These are phyloP conservation scores for Tricholomella constricta DNA, from an alignment of 768 basidiomycete species.

Conservation along the genomic window DNA sequence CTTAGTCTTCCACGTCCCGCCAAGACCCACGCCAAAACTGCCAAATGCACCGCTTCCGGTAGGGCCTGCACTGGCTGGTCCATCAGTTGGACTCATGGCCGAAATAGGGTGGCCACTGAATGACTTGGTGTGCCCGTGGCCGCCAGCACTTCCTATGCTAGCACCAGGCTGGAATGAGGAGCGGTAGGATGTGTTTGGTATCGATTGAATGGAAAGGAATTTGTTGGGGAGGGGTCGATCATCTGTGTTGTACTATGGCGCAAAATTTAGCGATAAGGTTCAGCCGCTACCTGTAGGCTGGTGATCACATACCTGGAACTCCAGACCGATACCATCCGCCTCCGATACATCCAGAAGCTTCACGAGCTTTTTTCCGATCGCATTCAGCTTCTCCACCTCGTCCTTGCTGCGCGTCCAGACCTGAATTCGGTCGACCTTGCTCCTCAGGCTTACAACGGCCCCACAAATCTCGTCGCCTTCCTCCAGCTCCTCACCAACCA, in stretches of 20 bases:
- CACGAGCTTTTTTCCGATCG: slow-evolving; percentile 80
- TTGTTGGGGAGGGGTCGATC: slow-evolving; percentile 81
- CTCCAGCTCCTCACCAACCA: slow-evolving; percentile 83
- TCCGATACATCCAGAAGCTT: slow-evolving; percentile 85
- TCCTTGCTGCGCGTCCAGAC: slow-evolving; percentile 88
- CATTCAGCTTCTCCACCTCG: slow-evolving; percentile 82
- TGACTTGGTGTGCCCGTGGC: slow-evolving; percentile 20
- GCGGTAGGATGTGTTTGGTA: slow-evolving; percentile 68
- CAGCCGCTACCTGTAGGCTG: too few relatives aligned
- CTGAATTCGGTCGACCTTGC: slow-evolving; percentile 89
- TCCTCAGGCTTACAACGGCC: slow-evolving; percentile 83
- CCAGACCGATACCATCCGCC: slow-evolving; percentile 80
- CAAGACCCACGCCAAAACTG: slow-evolving; percentile 31
- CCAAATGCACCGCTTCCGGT: slow-evolving; percentile 30
- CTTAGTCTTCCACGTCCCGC: slow-evolving; percentile 28
- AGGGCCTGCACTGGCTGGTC: slow-evolving; percentile 14
- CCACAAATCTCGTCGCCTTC: slow-evolving; percentile 78
- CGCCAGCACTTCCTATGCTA: slow-evolving; percentile 8
- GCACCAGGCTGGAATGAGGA: slow-evolving; percentile 55
- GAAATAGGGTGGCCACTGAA: background rate
- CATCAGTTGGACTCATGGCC: slow-evolving; percentile 5
- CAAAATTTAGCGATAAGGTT: too few relatives aligned
- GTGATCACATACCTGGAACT: slow-evolving; percentile 73
- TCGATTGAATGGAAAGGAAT: slow-evolving; percentile 76
- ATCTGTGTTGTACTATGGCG: slow-evolving; percentile 77